Base-by-base conservation (phyloP, 331 rosid species). In the Quercus phellos region DNA sequence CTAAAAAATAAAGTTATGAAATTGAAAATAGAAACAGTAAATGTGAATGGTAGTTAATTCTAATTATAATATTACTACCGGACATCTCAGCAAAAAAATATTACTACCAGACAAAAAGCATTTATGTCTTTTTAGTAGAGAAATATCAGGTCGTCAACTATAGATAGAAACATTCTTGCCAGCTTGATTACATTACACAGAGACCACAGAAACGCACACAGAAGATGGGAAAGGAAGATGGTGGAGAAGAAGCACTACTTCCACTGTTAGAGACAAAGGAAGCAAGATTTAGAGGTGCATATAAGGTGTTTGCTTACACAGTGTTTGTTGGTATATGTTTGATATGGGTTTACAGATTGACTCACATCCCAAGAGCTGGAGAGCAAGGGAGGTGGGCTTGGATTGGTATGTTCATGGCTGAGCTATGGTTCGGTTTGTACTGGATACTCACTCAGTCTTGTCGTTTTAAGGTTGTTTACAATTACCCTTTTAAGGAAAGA, bases 381-480 rank as follows among this genome's bases (percentile, higher is more conserved):
- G 81, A 13, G 3, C 51, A 46, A 26, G 77, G 83, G 21, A 61
- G 81, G 13, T 87, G 86, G 91, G 73, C 71, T 29, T 84, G 91
- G 90, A 78, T 88, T 24, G 81, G 81, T 18, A n/a, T 86, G 79
- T 78, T 78, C 43, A 2, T 74, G 38, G 61, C 84, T 0, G 97
- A 92, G 54, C 0, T 84, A 0, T 18, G 64, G 1, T 90, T 92
- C 30, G 83, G 95, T 12, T 1, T 90, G 4, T 90, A 81, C 64
- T 92, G 95, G 97, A 77, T 92, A 1, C 32, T 86, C 51, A 84
- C 90, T 69, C 97, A 84, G 68, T 84, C 97, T 42, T 51, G 74
- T 51, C 87, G 93, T 12, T 87, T 91, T 90, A 82, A 53, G 16
- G 24, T 75, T 43, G 27, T 77, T 38, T 56, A 32, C 43, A 81